Base-by-base conservation (phyloP, 2,329 filamentous ascomycete genomes). In the Nothopassalora personata region DNA sequence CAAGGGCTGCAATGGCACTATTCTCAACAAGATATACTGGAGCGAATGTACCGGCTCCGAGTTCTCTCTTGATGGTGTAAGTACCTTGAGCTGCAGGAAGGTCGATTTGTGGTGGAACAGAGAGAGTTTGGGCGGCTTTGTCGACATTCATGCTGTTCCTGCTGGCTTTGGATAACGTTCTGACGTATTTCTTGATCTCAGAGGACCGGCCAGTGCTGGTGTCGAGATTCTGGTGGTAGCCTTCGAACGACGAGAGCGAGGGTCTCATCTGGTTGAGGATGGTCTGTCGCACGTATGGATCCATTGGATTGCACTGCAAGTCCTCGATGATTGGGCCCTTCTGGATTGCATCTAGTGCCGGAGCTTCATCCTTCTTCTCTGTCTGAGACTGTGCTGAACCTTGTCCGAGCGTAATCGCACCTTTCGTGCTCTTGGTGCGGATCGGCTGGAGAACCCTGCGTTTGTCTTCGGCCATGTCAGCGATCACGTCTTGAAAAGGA, bases 41-140 rank as follows among this genome's bases (percentile, higher is more conserved):
- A 0, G 93, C 94, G 74, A 95, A 99, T 0, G 94, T 94, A 8
- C 94, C 94, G 30, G 91, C 90, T 1, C 94, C 94, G 11, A 99
- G 84, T 72, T 97, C 91, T 53, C 87, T 85, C 70, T 88, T 90
- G 58, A 97, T 76, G 1, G 84, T 87, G 73, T 97, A 99, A 46
- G 81, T 83, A 43, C 86, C 80, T 23, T 82, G 76, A 1, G 83
- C 80, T 43, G 84, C 84, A 0, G 84, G 80, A 60, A 97, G 89
- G 46, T 84, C 79, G 23, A 97, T 80, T 4, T 83, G 78, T 0
- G 90, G 85, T 0, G 85, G 81, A 47, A 83, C 77, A 0, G 81
- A 75, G 1, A 85, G 73, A 28, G 84, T 83, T 9, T 80, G 81
- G 1, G 81, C 79, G 53, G 84, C 88, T 66, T 91, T 89, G 46